Evolutionary conservation across 2,329 filamentous ascomycete genomes (phyloP).

Genomic region (Talaromyces marneffei): DNA sequence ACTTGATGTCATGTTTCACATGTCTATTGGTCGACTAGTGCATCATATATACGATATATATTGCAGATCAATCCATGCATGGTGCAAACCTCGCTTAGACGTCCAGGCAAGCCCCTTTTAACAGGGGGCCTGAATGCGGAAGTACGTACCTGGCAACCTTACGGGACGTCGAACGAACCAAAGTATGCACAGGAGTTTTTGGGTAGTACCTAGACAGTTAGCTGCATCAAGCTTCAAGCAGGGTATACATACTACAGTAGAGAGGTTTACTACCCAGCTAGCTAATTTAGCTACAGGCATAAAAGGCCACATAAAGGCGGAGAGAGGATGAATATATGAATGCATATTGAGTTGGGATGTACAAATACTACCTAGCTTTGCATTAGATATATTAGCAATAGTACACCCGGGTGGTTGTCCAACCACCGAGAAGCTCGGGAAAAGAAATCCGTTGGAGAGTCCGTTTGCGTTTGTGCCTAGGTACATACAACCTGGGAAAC

Average conservation of each 20-base stretch:
- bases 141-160: background rate
- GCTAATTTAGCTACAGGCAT: background rate
- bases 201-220: background rate
- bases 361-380: background rate
- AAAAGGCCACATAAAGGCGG: background rate
- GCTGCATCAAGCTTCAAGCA: background rate
- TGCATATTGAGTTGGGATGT: too few relatives aligned
- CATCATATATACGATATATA: background rate
- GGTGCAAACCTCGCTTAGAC: background rate
- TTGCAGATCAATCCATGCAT: background rate
- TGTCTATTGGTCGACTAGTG: background rate
- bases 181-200: background rate
- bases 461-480: background rate
- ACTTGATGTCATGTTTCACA: too few relatives aligned
- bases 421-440: background rate
- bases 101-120: background rate
- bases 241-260: background rate
- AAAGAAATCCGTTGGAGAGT: background rate
- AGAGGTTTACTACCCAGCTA: background rate
- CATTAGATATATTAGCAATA: background rate
- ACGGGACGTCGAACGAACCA: background rate
- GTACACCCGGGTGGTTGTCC: background rate
- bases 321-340: background rate
- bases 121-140: background rate
- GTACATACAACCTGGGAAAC: background rate